Evolutionary conservation across 257 asterid species (phyloP), one percentile per base, ranked within the genome.

Genomic region (Scutellaria minor): DNA sequence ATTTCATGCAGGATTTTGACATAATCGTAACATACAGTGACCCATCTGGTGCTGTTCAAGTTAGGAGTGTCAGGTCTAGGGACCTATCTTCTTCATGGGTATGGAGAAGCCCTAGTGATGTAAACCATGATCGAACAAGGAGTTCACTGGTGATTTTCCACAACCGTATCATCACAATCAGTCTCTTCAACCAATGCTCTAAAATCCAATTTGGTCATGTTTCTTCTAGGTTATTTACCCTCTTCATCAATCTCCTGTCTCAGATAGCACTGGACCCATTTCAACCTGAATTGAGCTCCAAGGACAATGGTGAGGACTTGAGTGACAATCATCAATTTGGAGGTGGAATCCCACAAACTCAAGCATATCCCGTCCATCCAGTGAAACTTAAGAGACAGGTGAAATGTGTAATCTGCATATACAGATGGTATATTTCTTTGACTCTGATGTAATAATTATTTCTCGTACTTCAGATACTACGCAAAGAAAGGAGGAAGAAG

Each of bases 41-140:
- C 80, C 83, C 87, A 72, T 83, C 88, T 75, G 98, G 98, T 61
- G 86, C 86, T 78, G 79, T 91, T 77, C 84, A 73, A 82, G 85
- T 86, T 73, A 80, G 82, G 73, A 86, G 81, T 74, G 83, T 91
- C 75, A 86, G 86, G 64, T 87, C 96, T 66, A 84, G 79, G 78
- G 86, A 89, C 81, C 84, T 93, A 37, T 91, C 98, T 44, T 77
- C 92, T 83, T 93, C 97, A 56, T 91, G 97, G 98, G 84, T 86
- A 56, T 93, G 98, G 98, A 83, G 82, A 85, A 77, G 75, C 75
- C 98, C 96, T 18, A 81, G 68, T 54, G 84, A 79, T 75, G 83
- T 71, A 74, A 78, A 77, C 64, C 68, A 39, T 63, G 86, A 82
- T 72, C 85, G 46, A 50, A 74, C 78, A 66, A 77, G 77, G 74